A percentile compares a stretch with the other conserved stretches of the same genome.
phyloP scores from a whole-genome alignment of 2,329 filamentous ascomycete species.

The Hymenoscyphus scutula region DNA sequence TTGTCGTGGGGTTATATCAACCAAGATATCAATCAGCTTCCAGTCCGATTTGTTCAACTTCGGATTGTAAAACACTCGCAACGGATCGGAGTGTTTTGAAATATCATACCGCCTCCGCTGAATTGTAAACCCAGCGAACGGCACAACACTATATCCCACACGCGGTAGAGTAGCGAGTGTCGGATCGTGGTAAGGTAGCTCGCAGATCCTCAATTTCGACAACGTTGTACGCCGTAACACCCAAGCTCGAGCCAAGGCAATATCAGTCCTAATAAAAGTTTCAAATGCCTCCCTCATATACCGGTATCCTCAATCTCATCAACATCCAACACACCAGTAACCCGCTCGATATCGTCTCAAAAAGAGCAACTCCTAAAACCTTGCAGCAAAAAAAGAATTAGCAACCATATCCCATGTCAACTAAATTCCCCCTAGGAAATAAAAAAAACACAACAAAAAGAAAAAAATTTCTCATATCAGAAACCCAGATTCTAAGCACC shows the following conservation, averaged over 20 bases:
- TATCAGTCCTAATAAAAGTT: no score
- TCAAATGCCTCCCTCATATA: no score
- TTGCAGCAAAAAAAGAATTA: not conserved
- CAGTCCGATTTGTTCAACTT: not conserved
- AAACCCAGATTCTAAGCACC: conserved; percentile 35
- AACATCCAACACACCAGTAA: no score
- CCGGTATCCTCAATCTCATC: no score
- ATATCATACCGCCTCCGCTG: not conserved
- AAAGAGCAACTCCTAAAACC: not conserved
- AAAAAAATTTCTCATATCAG: conserved; percentile 17
- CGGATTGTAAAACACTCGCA: not conserved
- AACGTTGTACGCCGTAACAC: no score
- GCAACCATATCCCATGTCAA: not conserved
- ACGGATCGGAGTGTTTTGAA: not conserved
- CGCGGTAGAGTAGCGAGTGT: no score
- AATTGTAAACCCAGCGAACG: not conserved
- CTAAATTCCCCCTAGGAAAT: not conserved
- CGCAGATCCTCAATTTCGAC: no score
- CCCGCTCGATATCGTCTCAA: not conserved
- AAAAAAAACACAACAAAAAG: conserved; percentile 1
- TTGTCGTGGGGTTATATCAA: not conserved
- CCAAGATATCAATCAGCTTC: not conserved
- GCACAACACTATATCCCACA: not conserved
- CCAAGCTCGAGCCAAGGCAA: no score
- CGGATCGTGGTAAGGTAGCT: not conserved